phyloP scores from a whole-genome alignment of 345 rosid species.

The Atalantia buxifolia region DNA sequence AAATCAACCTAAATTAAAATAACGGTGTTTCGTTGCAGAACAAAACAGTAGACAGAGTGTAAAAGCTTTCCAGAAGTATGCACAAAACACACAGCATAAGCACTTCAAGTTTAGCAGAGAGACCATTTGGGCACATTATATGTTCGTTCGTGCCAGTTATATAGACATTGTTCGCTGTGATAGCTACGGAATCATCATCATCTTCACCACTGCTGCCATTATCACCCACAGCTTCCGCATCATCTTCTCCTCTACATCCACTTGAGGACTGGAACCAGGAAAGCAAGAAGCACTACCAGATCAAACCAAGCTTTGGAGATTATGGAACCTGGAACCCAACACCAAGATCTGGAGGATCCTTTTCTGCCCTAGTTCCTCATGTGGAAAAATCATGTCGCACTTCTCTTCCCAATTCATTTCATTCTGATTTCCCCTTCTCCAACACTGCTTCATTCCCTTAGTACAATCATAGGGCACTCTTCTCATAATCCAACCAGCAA shows the following conservation, averaged over 20 bases:
- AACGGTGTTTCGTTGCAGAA: not conserved
- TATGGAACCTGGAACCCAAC: too few species aligned
- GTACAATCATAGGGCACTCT: not conserved
- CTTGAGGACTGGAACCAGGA: too few species aligned
- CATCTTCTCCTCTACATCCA: not conserved
- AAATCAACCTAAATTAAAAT: not conserved
- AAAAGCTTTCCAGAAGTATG: not conserved
- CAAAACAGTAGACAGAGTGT: not conserved
- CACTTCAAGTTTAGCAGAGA: slow-evolving; percentile 15
- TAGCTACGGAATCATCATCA: not conserved
- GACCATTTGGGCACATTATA: slow-evolving; percentile 14
- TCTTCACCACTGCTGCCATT: too few species aligned
- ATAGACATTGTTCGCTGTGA: not conserved
- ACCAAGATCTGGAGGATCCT: too few species aligned
- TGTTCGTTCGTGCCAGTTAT: slow-evolving; percentile 18
- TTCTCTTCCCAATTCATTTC: not conserved
- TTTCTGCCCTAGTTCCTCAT: too few species aligned
- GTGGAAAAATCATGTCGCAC: too few species aligned
- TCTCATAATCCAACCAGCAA: not conserved
- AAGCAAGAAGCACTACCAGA: too few species aligned
- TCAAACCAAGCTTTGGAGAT: too few species aligned
- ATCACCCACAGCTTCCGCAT: not conserved
- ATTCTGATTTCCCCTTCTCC: not conserved
- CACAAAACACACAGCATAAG: not conserved
- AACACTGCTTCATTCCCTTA: not conserved